phyloP scores from a whole-genome alignment of 2,329 filamentous ascomycete species.

The Aspergillus novoparasiticus region DNA sequence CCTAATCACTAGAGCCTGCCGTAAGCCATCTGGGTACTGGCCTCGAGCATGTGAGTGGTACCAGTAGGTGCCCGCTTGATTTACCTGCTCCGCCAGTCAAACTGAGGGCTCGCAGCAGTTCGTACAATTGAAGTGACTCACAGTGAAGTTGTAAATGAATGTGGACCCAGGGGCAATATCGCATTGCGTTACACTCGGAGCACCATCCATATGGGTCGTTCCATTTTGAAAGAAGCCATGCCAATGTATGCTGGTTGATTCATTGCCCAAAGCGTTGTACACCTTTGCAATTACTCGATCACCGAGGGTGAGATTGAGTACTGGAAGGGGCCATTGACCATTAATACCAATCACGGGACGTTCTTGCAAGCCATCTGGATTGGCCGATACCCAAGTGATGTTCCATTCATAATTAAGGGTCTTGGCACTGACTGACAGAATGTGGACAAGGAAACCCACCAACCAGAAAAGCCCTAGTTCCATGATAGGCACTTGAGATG shows the following conservation, averaged over 20 bases:
- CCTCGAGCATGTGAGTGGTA: conserved; percentile 69
- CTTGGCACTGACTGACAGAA: background rate
- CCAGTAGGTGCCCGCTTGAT: conserved; percentile 60
- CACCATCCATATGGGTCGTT: conserved; percentile 74
- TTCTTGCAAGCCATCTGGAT: conserved; percentile 55
- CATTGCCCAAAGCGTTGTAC: conserved; percentile 66
- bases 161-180: conserved; percentile 63
- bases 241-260: conserved; percentile 70
- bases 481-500: background rate
- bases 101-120: background rate
- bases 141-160: conserved; percentile 69
- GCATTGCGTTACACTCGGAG: conserved; percentile 68
- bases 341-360: conserved; percentile 71
- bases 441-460: conserved; percentile 1
- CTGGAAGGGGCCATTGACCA: conserved; percentile 71
- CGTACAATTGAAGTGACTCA: background rate
- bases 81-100: conserved; percentile 38
- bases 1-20: conserved; percentile 68
- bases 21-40: conserved; percentile 69
- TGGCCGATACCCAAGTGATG: conserved; percentile 23
- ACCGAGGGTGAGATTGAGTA: conserved; percentile 72
- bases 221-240: conserved; percentile 79
- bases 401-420: conserved; percentile 6
- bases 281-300: conserved; percentile 72
- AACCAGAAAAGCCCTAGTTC: background rate